Percentiles rank a stretch among this genome's conserved stretches.
Conservation (phyloP, 345 rosid species). For the Mallotus nudiflorus region DNA sequence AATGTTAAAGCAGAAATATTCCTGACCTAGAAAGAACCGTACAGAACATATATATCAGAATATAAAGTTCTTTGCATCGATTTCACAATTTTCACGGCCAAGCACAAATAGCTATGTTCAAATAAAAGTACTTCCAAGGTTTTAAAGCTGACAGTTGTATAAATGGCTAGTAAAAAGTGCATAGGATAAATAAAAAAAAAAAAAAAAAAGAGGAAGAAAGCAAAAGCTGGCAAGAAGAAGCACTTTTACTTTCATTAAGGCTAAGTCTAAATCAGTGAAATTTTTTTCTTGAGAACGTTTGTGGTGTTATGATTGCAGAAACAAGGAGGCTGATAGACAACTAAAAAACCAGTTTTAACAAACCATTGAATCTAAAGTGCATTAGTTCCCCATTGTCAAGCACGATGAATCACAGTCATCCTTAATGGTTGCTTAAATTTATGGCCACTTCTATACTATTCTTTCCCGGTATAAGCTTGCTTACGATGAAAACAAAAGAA, state of each 20-base stretch:
- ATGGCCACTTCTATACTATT: not conserved
- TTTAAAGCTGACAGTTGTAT: not conserved
- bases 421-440: not conserved
- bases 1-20: constrained; percentile 13
- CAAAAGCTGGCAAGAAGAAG: not conserved
- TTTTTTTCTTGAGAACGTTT: not conserved
- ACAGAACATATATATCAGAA: not conserved
- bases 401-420: not conserved
- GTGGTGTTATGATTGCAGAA: not conserved
- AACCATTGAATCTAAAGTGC: not conserved
- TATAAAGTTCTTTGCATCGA: not conserved
- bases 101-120: not conserved
- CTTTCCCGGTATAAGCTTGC: not conserved
- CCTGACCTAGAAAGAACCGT: not conserved
- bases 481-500: not conserved
- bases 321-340: not conserved
- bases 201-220: not conserved
- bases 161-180: constrained; percentile 1
- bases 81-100: not conserved
- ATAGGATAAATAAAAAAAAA: not conserved
- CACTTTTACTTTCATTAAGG: constrained; percentile 15
- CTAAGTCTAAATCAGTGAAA: not conserved
- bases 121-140: constrained; percentile 1
- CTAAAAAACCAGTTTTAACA: not conserved
- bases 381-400: not conserved